Evolutionary conservation across 2,329 filamentous ascomycete genomes (phyloP).

Genomic region (Pleurostoma richardsiae): DNA sequence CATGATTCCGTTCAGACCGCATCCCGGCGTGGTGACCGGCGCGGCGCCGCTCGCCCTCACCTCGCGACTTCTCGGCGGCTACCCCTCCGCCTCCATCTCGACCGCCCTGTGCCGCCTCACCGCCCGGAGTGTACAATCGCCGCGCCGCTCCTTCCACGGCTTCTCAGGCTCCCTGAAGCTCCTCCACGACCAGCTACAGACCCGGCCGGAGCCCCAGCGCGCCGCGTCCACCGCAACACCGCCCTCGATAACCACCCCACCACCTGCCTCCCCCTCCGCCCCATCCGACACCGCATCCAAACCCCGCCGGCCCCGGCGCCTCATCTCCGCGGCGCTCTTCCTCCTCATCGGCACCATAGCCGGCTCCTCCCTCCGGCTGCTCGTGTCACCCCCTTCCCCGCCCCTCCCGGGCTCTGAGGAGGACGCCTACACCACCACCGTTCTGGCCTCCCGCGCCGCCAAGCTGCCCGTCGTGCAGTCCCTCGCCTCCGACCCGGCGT

Average conservation of each 20-base stretch:
- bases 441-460: conserved; percentile 35
- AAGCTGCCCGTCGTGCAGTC: conserved; percentile 41
- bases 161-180: background rate
- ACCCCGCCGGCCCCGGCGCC: conserved; percentile 14
- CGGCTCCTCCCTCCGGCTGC: conserved; percentile 31
- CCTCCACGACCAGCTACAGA: background rate
- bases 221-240: background rate
- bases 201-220: background rate
- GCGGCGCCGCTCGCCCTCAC: background rate
- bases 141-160: background rate
- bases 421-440: conserved; percentile 32
- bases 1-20: background rate
- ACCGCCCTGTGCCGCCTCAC: background rate
- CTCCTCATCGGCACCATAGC: conserved; percentile 31
- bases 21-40: too few relatives aligned
- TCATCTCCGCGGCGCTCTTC: conserved; percentile 26
- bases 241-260: conserved; percentile 2
- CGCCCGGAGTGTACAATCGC: background rate
- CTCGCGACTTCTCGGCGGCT: background rate
- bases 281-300: conserved; percentile 15
- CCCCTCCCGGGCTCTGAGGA: conserved; percentile 30
- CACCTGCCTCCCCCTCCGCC: conserved; percentile 3
- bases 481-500: conserved; percentile 34
- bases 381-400: conserved; percentile 36
- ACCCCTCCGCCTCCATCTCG: background rate